Evolutionary conservation across 805 yeast genomes (phyloP), one percentile per base, ranked within the genome.

Genomic region (Cyberlindnera maritima): DNA sequence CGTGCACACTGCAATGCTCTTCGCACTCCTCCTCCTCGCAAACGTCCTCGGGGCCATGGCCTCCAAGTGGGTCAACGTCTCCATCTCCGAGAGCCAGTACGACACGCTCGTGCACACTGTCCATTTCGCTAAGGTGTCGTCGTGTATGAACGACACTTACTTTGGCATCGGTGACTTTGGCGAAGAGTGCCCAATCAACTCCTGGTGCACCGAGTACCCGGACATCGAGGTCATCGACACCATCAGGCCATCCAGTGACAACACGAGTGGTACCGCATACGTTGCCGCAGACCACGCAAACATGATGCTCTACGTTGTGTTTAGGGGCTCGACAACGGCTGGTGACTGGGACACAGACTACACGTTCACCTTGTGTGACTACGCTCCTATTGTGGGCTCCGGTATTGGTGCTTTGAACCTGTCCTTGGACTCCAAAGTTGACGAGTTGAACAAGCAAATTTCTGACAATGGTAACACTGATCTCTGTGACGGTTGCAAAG

Each of bases 291-390:
- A 82, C 60, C 74, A 71, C 50, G 54, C 53, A 2, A 58, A 62
- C 28, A 58, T 70, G 42, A 70, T 74, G 43, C 66, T 85, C 6
- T 62, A 77, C 18, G 63, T 83, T 40, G 78, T 72, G 0, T 82
- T 81, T 55, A 73, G 89, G 64, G 94, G 94, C 6, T 79, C 90
- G 0, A 65, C 79, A 1, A 73, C 83, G 8, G 57, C 70, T n/a
- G 70, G 73, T 39, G 94, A 87, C 59, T 81, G 87, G 84, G 48
- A 73, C 14, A 72, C 80, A 25, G 85, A 87, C 64, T 67, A 83
- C 43, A 71, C 72, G 33, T 69, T 76, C 32, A 43, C 67, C 4
- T 80, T 79, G 6, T 69, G 71, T 3, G 57, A 59, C 0, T 84
- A 80, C 58, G 55, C 59, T 14, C 85, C 88, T 0, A 36, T 44